Percentiles rank a stretch among this genome's conserved stretches.
Evolutionary conservation across 768 basidiomycete genomes (phyloP).

Genomic region (Calocera viscosa): DNA sequence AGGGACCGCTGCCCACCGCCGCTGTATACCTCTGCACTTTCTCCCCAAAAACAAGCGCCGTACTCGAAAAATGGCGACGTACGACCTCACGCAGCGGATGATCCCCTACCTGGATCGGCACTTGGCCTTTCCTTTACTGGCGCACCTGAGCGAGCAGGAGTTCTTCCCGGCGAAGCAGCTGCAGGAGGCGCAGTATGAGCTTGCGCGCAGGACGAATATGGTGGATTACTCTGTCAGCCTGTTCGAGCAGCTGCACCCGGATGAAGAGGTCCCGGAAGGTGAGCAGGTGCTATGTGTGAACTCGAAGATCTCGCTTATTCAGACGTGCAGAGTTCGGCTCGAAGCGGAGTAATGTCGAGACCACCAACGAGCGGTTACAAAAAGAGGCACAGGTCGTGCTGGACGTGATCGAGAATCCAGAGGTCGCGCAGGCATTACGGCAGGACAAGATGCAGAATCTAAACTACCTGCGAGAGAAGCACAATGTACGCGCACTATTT

Average conservation of each 20-base stretch:
- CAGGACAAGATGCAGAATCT: conserved; percentile 97
- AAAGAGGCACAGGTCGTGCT: conserved; percentile 86
- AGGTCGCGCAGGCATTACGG: conserved; percentile 84
- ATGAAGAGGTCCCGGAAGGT: conserved; percentile 59
- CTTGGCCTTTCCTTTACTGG: conserved; percentile 82
- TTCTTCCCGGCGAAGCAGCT: conserved; percentile 71
- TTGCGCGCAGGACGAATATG: conserved; percentile 97
- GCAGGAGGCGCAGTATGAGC: conserved; percentile 86
- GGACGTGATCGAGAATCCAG: conserved; percentile 92
- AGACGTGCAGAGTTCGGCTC: conserved; percentile 57
- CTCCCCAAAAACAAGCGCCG: neutral
- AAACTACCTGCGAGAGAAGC: conserved; percentile 86
- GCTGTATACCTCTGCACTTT: neutral
- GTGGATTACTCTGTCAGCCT: conserved; percentile 80
- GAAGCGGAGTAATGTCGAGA: conserved; percentile 70
- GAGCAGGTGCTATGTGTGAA: conserved; percentile 17
- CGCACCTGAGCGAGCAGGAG: conserved; percentile 65
- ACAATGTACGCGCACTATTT: conserved; percentile 45
- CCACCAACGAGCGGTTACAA: conserved; percentile 70
- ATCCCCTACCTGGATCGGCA: conserved; percentile 91
- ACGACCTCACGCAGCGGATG: conserved; percentile 82
- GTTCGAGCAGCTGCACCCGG: conserved; percentile 66
- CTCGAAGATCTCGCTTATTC: conserved; percentile 6
- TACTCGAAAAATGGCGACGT: conserved; percentile 45
- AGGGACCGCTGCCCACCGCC: neutral